These are phyloP conservation scores for Paratinospora sagittata DNA, from an alignment of 164 flowering plant species.

Conservation along the genomic window DNA sequence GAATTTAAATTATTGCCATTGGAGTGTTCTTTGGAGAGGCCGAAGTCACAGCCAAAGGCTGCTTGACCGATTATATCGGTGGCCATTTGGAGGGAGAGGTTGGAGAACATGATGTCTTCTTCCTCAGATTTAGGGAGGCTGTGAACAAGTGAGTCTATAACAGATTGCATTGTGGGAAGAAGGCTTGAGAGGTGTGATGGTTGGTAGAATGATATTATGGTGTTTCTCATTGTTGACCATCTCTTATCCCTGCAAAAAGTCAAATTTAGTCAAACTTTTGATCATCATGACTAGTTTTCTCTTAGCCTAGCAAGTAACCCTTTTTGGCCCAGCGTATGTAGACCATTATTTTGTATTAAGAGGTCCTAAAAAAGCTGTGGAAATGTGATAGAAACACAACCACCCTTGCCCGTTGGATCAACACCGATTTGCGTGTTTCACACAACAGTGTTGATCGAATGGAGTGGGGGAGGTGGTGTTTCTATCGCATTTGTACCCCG, in stretches of 20 bases:
- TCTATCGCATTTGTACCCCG: too few relatives aligned
- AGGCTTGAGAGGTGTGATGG: constrained; percentile 78
- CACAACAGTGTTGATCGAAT: too few relatives aligned
- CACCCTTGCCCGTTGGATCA: too few relatives aligned
- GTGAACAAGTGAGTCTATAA: constrained; percentile 53
- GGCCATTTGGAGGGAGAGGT: constrained; percentile 65
- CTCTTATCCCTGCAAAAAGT: constrained; percentile 54
- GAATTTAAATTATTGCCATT: constrained; percentile 5
- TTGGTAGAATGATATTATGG: constrained; percentile 78
- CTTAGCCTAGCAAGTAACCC: neutral
- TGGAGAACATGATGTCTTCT: constrained; percentile 52
- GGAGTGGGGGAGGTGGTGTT: too few relatives aligned
- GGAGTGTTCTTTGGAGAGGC: constrained; percentile 52
- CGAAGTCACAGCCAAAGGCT: constrained; percentile 85
- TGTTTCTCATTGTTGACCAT: constrained; percentile 93
- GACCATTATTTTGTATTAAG: neutral
- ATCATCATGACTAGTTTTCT: neutral
- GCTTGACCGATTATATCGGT: constrained; percentile 92
- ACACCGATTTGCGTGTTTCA: too few relatives aligned
- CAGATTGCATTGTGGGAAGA: constrained; percentile 71
- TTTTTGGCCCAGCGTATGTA: neutral
- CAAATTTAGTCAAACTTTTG: constrained; percentile 5
- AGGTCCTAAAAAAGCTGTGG: too few relatives aligned
- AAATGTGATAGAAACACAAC: too few relatives aligned
- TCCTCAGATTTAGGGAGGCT: constrained; percentile 32